A percentile compares a stretch with the other conserved stretches of the same genome.
Evolutionary conservation across 148 eudicot species (phyloP).

Genomic region (Oxyria digyna): DNA sequence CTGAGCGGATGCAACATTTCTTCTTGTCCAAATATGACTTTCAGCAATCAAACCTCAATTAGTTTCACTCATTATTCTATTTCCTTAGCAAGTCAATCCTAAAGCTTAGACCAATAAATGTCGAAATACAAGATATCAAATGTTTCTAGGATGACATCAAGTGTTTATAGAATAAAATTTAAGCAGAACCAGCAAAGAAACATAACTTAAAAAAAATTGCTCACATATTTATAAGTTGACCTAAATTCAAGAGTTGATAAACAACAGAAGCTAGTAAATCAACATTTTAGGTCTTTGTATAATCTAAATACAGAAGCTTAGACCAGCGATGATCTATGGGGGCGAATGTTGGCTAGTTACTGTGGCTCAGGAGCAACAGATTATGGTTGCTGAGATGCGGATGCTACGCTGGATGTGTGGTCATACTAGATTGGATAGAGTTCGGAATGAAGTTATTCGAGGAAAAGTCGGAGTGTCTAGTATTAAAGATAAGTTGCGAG

Average conservation of each 20-base stretch:
- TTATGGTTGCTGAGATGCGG: no score
- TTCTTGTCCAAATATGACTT: not conserved
- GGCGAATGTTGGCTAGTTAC: no score
- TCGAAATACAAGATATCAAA: not conserved
- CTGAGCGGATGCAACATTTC: not conserved
- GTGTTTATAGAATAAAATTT: not conserved
- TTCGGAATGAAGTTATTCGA: no score
- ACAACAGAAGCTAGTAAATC: not conserved
- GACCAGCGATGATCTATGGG: no score
- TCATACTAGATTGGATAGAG: no score
- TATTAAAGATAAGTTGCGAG: no score
- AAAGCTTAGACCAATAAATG: not conserved
- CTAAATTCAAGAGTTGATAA: not conserved
- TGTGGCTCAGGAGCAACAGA: no score
- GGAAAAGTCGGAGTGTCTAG: no score
- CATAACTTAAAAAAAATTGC: not conserved
- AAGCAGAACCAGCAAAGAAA: not conserved
- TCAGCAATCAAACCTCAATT: not conserved
- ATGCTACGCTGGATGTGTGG: no score
- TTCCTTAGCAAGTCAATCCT: conserved; percentile 1
- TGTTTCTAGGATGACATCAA: not conserved
- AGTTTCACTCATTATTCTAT: not conserved
- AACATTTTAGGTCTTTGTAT: not conserved
- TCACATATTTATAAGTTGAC: not conserved
- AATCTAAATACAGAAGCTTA: no score